A percentile compares a stretch with the other conserved stretches of the same genome.
Conservation (phyloP, 208 protist genomes). For the Acanthamoeba sp. region DNA sequence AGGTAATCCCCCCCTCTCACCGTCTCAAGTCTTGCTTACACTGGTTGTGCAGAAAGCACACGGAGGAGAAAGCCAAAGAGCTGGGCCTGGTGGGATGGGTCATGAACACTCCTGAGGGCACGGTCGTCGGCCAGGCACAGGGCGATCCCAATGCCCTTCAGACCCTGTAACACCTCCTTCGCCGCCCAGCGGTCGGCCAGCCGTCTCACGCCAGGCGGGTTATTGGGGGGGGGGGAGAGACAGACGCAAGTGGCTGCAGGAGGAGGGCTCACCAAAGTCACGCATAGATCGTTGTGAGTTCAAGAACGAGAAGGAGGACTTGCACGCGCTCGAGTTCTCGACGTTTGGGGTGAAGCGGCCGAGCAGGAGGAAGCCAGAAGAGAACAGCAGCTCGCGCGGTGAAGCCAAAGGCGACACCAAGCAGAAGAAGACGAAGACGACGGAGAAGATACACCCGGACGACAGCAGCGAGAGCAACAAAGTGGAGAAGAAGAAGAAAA, state of each 20-base stretch:
- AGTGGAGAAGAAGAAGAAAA: conserved; percentile 17
- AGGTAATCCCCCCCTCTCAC: neutral
- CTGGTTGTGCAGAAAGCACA: conserved; percentile 18
- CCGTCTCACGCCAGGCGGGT: too few relatives aligned
- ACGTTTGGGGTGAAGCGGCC: conserved; percentile 6
- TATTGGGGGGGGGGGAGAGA: neutral
- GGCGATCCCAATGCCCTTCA: conserved; percentile 10
- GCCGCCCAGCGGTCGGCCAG: too few relatives aligned
- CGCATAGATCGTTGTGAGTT: conserved; percentile 21
- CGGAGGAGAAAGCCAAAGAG: conserved; percentile 22
- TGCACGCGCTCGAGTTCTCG: neutral
- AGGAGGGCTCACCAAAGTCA: conserved; percentile 45
- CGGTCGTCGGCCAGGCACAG: conserved; percentile 64
- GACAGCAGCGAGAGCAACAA: neutral
- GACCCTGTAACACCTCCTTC: neutral
- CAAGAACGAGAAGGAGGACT: conserved; percentile 15
- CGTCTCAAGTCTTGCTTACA: neutral
- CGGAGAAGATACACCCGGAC: neutral
- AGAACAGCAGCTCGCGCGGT: neutral
- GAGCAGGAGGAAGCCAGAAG: neutral
- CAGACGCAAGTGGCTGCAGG: conserved; percentile 62
- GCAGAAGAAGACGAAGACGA: neutral
- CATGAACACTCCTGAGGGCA: conserved; percentile 53
- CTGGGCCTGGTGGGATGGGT: conserved; percentile 66
- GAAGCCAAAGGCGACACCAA: neutral